Base-by-base conservation (phyloP, 2,329 filamentous ascomycete genomes). In the Colletotrichum sp. region DNA sequence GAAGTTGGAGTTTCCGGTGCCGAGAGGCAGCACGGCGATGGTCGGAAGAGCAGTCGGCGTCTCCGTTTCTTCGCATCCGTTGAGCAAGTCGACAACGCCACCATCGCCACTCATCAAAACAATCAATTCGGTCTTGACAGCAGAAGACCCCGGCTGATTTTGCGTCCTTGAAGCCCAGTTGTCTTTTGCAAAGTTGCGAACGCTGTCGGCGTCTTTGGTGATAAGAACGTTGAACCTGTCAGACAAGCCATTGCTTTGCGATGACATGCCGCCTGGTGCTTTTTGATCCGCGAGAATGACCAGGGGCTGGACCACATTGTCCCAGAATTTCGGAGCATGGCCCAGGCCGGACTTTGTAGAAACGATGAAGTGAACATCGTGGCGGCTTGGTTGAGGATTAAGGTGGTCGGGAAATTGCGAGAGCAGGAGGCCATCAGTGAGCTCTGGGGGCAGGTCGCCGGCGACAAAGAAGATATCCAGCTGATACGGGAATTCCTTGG, bases 91-190 rank as follows among this genome's bases (percentile, higher is more conserved):
- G 22, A 96, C 90, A 3, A 98, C 84, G 8, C 96, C 96, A 16
- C 96, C 96, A 83, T 99, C 96, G 8, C 96, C 96, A 65, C 94
- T 96, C 7, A 98, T 88, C 15, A 99, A 89, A 34, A 98, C 85
- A 30, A 98, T 88, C 0, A 93, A 92, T 81, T 93, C 68, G 32
- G 78, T 69, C 69, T 77, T 71, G n/a, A 73, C 52, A 29, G 36
- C 44, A 7, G 73, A 34, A 32, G 71, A 44, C 4, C 27, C 72
- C 2, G 39, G n/a, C 4, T 55, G 22, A 11, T 65, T 79, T 2
- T 87, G 87, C 11, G 12, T 16, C 4, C 68, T 84, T 71, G 72
- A 85, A 27, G 83, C 80, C 80, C 85, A 83, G 15, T 88, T 79
- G 4, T 79, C 62, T 4, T 78, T 80, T 0, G 93, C 91, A 69